Conservation (phyloP, 2,329 filamentous ascomycete genomes). For the Incumbomyces lentus region DNA sequence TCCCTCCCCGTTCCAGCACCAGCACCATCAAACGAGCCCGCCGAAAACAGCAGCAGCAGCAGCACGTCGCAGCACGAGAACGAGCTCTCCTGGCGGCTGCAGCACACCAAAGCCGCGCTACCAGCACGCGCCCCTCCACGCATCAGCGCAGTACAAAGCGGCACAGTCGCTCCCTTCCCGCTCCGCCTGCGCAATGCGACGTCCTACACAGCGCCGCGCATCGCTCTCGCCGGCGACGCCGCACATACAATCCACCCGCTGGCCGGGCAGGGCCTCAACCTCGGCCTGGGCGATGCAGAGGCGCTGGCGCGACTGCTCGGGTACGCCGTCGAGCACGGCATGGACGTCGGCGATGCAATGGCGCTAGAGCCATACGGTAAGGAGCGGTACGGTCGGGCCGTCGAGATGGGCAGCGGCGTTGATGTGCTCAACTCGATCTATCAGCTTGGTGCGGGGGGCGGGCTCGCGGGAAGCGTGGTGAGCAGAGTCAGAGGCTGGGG, state of each 20-base stretch:
- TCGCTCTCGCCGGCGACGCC: conserved; percentile 86
- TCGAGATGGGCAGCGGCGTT: conserved; percentile 18
- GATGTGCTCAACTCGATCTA: conserved; percentile 18
- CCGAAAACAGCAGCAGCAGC: not conserved
- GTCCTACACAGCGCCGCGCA: conserved; percentile 79
- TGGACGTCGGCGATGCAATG: conserved; percentile 72
- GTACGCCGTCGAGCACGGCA: conserved; percentile 67
- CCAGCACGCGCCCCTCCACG: conserved; percentile 48
- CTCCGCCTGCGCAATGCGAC: conserved; percentile 88
- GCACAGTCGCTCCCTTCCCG: conserved; percentile 79
- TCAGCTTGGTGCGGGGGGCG: conserved; percentile 14
- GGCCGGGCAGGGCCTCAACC: conserved; percentile 87
- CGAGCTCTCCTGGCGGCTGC: conserved; percentile 72
- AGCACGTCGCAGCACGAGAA: conserved; percentile 11
- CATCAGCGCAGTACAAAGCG: conserved; percentile 62
- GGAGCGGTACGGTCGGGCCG: conserved; percentile 58
- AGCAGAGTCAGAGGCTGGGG: conserved; percentile 14
- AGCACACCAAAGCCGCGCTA: conserved; percentile 51
- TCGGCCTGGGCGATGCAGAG: conserved; percentile 80
- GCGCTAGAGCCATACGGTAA: conserved; percentile 71
- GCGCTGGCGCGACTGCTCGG: conserved; percentile 65
- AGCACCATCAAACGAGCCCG: not conserved
- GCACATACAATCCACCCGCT: conserved; percentile 93
- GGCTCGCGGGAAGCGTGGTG: conserved; percentile 9
- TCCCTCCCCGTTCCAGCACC: conserved; percentile 38